Conservation (phyloP, 768 basidiomycete species). For the Lentinula raphanica region DNA sequence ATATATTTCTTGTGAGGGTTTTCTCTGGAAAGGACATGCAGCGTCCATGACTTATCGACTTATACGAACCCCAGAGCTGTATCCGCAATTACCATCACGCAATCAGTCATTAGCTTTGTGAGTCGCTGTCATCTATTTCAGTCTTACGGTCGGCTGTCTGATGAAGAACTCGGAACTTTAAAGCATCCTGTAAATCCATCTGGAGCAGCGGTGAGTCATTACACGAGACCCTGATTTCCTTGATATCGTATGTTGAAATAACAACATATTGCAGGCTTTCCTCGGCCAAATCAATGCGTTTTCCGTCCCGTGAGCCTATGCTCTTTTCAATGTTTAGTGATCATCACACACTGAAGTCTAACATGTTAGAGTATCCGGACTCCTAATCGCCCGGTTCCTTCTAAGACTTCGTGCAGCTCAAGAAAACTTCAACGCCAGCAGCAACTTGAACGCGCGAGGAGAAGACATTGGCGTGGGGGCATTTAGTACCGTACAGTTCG, state of each 20-base stretch:
- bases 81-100: not conserved
- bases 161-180: not conserved
- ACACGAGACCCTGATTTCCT: no score
- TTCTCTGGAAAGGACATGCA: not conserved
- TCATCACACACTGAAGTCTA: not conserved
- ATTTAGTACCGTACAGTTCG: not conserved
- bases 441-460: not conserved
- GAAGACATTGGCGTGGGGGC: no score
- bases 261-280: not conserved
- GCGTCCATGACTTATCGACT: no score
- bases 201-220: not conserved
- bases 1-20: not conserved
- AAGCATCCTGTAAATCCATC: not conserved
- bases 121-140: not conserved
- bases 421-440: not conserved
- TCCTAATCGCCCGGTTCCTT: not conserved
- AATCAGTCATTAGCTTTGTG: not conserved
- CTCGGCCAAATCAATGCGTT: not conserved
- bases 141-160: not conserved
- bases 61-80: not conserved
- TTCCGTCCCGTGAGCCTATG: not conserved
- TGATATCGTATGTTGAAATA: not conserved
- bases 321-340: not conserved
- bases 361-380: not conserved
- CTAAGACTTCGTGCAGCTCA: not conserved